These are phyloP conservation scores for Acacia melanoxylon DNA, from an alignment of 306 rosid species.

Conservation along the genomic window DNA sequence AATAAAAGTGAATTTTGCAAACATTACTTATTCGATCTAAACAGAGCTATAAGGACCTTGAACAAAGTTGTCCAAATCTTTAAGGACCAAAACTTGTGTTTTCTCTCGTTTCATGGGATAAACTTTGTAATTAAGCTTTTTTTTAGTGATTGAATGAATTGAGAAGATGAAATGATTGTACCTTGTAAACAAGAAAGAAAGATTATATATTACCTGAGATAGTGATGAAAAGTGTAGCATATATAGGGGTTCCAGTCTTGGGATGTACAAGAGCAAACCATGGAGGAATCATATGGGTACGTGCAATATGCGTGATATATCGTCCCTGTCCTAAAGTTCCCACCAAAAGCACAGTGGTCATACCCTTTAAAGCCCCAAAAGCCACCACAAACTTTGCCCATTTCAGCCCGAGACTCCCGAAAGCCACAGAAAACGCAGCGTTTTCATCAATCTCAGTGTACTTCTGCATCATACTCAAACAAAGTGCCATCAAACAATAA, in stretches of 20 bases:
- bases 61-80: neutral
- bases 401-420: conserved; percentile 68
- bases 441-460: conserved; percentile 54
- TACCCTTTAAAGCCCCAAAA: conserved; percentile 72
- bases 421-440: conserved; percentile 72
- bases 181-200: neutral
- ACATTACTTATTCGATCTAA: too few species aligned
- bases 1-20: too few species aligned
- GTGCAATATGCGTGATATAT: conserved; percentile 74
- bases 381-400: conserved; percentile 82
- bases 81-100: neutral
- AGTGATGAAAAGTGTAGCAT: conserved; percentile 65
- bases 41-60: neutral
- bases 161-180: neutral
- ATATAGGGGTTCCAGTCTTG: conserved; percentile 75
- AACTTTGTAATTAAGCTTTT: neutral
- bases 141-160: neutral
- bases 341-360: conserved; percentile 75
- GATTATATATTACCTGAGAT: conserved; percentile 26
- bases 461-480: conserved; percentile 76
- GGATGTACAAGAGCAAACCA: conserved; percentile 85
- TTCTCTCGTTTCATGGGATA: neutral
- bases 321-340: conserved; percentile 60
- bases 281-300: conserved; percentile 80
- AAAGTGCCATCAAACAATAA: conserved; percentile 74